Conservation (phyloP, 148 eudicot species). For the Vaccinium corymbosum region DNA sequence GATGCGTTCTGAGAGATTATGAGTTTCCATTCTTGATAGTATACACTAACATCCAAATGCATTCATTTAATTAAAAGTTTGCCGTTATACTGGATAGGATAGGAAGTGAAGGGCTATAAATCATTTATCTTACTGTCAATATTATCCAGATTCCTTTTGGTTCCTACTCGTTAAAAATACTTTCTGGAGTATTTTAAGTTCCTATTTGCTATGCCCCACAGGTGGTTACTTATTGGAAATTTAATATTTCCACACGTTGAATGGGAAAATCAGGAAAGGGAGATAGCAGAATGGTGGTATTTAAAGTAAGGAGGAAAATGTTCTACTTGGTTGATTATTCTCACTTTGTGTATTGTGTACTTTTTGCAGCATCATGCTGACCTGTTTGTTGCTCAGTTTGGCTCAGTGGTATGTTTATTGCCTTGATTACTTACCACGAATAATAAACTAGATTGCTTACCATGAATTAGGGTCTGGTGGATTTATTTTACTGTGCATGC, state of each 20-base stretch:
- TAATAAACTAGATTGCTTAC: not conserved
- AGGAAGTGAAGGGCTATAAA: not conserved
- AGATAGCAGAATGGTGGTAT: not conserved
- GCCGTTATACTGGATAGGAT: not conserved
- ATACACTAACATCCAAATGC: not conserved
- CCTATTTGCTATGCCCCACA: not conserved
- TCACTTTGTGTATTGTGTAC: slow-evolving; percentile 12
- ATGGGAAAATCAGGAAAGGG: not conserved
- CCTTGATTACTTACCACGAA: not conserved
- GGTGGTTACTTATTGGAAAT: not conserved
- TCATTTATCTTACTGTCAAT: not conserved
- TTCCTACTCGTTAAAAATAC: not conserved
- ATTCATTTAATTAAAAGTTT: not conserved
- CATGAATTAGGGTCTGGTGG: not conserved
- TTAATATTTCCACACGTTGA: not conserved
- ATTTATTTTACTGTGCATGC: not conserved
- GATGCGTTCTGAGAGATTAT: not conserved
- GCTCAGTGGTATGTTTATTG: slow-evolving; percentile 13
- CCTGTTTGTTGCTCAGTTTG: slow-evolving; percentile 11
- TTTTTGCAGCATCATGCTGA: slow-evolving; percentile 15
- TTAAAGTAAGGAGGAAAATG: not conserved
- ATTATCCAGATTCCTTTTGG: not conserved
- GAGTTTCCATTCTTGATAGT: not conserved
- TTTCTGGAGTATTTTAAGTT: not conserved
- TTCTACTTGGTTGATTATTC: not conserved